Percentiles rank a stretch among this genome's conserved stretches.
Evolutionary conservation across 2,329 filamentous ascomycete species (phyloP).

Genomic region (Apiospora rasikravindrae): DNA sequence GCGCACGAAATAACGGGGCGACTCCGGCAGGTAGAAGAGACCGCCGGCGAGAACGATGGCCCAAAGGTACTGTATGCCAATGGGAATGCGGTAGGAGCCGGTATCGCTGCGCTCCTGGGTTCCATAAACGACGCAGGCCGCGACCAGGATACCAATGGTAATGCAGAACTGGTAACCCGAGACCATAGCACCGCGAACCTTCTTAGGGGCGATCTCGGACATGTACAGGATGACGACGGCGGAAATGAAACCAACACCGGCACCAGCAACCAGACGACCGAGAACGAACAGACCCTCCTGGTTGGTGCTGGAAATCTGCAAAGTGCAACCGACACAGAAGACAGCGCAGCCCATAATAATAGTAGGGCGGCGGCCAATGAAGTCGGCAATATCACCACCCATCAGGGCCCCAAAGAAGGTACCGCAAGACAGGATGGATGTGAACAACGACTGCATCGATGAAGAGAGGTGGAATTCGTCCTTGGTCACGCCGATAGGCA

Average conservation of each 20-base stretch:
- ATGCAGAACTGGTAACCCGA: constrained; percentile 80
- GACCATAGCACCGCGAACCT: constrained; percentile 74
- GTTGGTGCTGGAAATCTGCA: constrained; percentile 61
- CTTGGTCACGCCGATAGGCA: constrained; percentile 32
- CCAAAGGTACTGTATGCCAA: constrained; percentile 68
- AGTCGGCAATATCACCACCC: constrained; percentile 69
- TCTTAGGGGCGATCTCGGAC: constrained; percentile 64
- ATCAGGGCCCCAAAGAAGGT: constrained; percentile 71
- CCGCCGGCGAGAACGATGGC: constrained; percentile 44
- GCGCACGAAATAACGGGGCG: constrained; percentile 75
- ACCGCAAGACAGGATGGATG: constrained; percentile 67
- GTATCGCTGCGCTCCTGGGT: constrained; percentile 64
- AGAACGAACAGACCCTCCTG: constrained; percentile 61
- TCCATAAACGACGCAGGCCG: constrained; percentile 70
- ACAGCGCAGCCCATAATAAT: constrained; percentile 65
- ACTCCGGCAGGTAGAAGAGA: constrained; percentile 59
- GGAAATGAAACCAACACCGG: constrained; percentile 71
- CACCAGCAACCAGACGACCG: constrained; percentile 68
- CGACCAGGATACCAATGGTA: constrained; percentile 73
- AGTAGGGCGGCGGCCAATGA: constrained; percentile 64
- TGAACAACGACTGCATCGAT: constrained; percentile 63
- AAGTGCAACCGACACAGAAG: constrained; percentile 62
- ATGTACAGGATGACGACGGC: constrained; percentile 75
- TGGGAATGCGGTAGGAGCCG: constrained; percentile 73
- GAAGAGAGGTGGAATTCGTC: constrained; percentile 49